Base-by-base conservation (phyloP, 768 basidiomycete genomes). In the Jaapia argillacea region DNA sequence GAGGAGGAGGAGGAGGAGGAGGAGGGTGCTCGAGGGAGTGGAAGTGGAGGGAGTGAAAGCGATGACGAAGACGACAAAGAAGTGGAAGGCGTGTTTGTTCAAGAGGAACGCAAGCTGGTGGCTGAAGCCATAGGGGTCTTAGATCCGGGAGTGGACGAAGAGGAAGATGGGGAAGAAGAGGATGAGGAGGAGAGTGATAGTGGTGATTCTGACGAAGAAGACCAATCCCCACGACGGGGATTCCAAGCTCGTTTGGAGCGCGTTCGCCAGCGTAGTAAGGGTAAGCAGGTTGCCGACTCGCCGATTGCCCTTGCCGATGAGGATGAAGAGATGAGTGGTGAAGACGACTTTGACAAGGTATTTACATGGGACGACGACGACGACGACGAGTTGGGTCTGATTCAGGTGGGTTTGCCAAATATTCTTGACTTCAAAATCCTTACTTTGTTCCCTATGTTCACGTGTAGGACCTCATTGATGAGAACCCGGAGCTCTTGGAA, bases 401-500 rank as follows among this genome's bases (percentile, higher is more conserved):
- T 33, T 10, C 28, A 33, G 28, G 28, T 33, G 28, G 16, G 16
- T 16, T 10, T 33, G 10, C 16, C 10, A 33, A 10, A 10, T 10
- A 33, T 33, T 33, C 28, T 10, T 10, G 28, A 10, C 10, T 16
- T 16, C 16, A 33, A 10, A 16, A 16, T 33, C 10, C 28, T 33
- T 33, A 33, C 28, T 10, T 10, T 33, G 16, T n/a, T n/a, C n/a
- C n/a, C n/a, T n/a, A n/a, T n/a, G n/a, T n/a, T n/a, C n/a, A n/a
- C n/a, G n/a, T 16, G 16, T 33, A 33, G 28, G 37, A 38, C 37
- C 20, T 38, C 37, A 38, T 38, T 4, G 82, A 83, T 28, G 71
- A 75, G 18, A 74, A 82, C 43, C 66, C 68, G 18, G 67, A 69
- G 6, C 63, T 81, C 23, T 48, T 79, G 3, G 51, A 51, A 18